These are phyloP conservation scores for Lachancea lanzarotensis DNA, from an alignment of 805 yeast species.

Conservation along the genomic window DNA sequence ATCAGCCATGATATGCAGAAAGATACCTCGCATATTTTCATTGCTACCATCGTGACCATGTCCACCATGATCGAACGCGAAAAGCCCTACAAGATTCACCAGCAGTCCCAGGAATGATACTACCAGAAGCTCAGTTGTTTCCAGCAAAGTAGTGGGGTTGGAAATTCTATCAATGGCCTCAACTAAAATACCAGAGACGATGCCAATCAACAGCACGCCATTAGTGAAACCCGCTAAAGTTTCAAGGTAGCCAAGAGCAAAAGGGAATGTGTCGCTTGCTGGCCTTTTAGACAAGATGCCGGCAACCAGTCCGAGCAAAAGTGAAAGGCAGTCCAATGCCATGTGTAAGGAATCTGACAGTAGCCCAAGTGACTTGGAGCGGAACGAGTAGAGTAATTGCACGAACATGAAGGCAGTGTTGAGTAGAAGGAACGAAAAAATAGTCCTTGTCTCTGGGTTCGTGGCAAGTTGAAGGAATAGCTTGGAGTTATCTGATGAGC, in stretches of 20 bases:
- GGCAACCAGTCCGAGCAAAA: constrained; percentile 84
- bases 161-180: constrained; percentile 80
- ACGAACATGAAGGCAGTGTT: constrained; percentile 92
- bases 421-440: constrained; percentile 76
- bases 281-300: constrained; percentile 57
- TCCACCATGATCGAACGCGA: constrained; percentile 89
- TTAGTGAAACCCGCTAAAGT: constrained; percentile 94
- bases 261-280: constrained; percentile 69
- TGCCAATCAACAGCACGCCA: constrained; percentile 81
- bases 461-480: constrained; percentile 33
- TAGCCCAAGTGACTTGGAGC: constrained; percentile 87
- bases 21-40: constrained; percentile 88
- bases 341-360: constrained; percentile 92
- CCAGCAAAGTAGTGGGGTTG: constrained; percentile 69
- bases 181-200: constrained; percentile 78
- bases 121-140: constrained; percentile 74
- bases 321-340: constrained; percentile 90
- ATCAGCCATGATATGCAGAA: constrained; percentile 89
- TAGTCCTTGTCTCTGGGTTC: constrained; percentile 74
- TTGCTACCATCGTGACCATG: constrained; percentile 36
- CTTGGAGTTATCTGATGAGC: neutral
- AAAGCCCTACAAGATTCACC: constrained; percentile 87
- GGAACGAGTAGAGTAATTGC: constrained; percentile 83
- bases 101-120: constrained; percentile 80
- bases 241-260: constrained; percentile 79